A percentile compares a stretch with the other conserved stretches of the same genome.
Evolutionary conservation across 2,329 filamentous ascomycete genomes (phyloP).

Genomic region (Talaromyces islandicus): DNA sequence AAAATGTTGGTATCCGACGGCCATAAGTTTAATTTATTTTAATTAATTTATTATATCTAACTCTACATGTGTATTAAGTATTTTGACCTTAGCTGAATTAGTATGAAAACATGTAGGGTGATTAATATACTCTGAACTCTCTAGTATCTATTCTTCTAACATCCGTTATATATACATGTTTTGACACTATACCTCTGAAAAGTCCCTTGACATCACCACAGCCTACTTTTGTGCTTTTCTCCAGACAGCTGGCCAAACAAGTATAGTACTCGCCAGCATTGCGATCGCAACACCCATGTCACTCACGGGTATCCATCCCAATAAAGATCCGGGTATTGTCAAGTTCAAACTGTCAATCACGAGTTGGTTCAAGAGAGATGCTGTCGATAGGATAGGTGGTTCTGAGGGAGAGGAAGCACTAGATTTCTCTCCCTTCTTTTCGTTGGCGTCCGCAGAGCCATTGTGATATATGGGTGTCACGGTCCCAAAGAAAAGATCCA

Average conservation of each 20-base stretch:
- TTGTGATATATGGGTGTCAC: not conserved
- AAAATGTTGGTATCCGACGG: too few relatives aligned
- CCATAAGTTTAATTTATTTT: too few relatives aligned
- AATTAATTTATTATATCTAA: too few relatives aligned
- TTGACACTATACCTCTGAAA: not conserved
- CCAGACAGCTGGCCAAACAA: slow-evolving; percentile 6
- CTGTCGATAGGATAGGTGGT: not conserved
- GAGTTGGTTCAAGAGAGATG: slow-evolving; percentile 2
- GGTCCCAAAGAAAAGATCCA: not conserved
- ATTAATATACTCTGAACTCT: not conserved
- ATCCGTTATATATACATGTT: not conserved
- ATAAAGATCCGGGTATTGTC: slow-evolving; percentile 4
- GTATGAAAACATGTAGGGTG: too few relatives aligned
- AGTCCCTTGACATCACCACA: not conserved
- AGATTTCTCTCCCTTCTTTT: not conserved
- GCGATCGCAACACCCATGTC: slow-evolving; percentile 5
- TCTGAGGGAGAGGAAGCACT: not conserved
- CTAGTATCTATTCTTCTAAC: not conserved
- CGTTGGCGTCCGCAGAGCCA: not conserved
- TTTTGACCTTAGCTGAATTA: too few relatives aligned
- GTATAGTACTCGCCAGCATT: slow-evolving; percentile 4
- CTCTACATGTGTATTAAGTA: too few relatives aligned
- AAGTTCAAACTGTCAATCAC: slow-evolving; percentile 3
- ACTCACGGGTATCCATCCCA: slow-evolving; percentile 4
- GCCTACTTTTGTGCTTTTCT: not conserved